Evolutionary conservation across 306 rosid genomes (phyloP), one percentile per base, ranked within the genome.

Genomic region (Glycine soja): DNA sequence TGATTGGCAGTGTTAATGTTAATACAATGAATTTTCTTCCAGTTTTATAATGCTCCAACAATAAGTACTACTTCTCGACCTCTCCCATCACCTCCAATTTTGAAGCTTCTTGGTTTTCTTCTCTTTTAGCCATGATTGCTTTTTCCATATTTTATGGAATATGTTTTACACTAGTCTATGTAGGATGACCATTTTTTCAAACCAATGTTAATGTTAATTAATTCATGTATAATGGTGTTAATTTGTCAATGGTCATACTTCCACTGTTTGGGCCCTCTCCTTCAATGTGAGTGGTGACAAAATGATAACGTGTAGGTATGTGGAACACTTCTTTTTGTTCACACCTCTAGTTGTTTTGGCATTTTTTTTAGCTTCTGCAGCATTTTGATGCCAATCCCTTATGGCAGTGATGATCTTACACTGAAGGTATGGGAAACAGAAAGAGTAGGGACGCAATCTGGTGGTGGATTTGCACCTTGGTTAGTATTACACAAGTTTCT

Each of bases 231-330:
- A 52, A 47, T 47, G 64, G 36, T 64, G 67, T 84, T 89, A 76
- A 19, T 71, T 77, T 90, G 70, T 80, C 89, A 96, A 97, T 19
- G 98, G 98, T 72, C 99, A 96, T 80, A 84, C 94, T 65, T 92
- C 97, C 70, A 96, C 99, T 36, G 91, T 93, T 34, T 96, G 99
- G 98, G 97, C 97, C 75, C 76, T 96, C 43, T 93, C 98, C 43
- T 89, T 96, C 77, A 92, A 90, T 84, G 71, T 89, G 43, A 76
- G 80, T 19, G 98, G 97, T 79, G 97, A 96, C 88, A 96, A 90
- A 89, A 89, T 96, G 97, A 97, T 92, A 74, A 86, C 94, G 48
- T 90, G 94, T 86, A 89, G 99, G 98, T 95, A 84, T 57, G 90
- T 59, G n/a, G 48, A 70, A 32, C 45, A 13, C 34, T 24, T 42